These are phyloP conservation scores for Phialocephala subalpina DNA, from an alignment of 2,329 filamentous ascomycete species.

Conservation along the genomic window DNA sequence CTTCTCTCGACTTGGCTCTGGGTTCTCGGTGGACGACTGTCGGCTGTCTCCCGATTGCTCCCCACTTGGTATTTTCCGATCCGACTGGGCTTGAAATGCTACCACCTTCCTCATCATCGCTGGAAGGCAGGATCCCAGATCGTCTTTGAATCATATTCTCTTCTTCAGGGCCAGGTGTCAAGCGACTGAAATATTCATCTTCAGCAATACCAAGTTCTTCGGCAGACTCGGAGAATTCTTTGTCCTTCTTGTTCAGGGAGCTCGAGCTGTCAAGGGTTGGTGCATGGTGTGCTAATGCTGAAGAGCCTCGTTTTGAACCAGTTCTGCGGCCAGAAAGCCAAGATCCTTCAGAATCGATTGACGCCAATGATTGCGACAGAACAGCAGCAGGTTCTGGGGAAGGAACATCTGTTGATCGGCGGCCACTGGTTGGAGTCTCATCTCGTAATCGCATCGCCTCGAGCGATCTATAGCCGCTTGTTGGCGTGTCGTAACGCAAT, in stretches of 20 bases:
- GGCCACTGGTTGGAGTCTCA: slow-evolving; percentile 55
- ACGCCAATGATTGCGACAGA: slow-evolving; percentile 86
- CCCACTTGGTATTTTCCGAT: slow-evolving; percentile 43
- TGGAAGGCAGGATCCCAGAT: slow-evolving; percentile 57
- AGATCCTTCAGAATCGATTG: slow-evolving; percentile 93
- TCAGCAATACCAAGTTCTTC: slow-evolving; percentile 73
- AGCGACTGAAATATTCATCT: slow-evolving; percentile 76
- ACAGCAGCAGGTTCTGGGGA: slow-evolving; percentile 60
- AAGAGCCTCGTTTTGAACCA: slow-evolving; percentile 56
- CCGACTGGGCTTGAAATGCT: slow-evolving; percentile 40
- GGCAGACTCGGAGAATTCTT: slow-evolving; percentile 65
- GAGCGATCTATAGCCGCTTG: slow-evolving; percentile 52
- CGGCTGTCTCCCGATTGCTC: slow-evolving; percentile 54
- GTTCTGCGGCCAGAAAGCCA: slow-evolving; percentile 84
- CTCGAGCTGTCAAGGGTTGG: slow-evolving; percentile 50
- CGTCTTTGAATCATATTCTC: slow-evolving; percentile 46
- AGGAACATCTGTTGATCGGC: slow-evolving; percentile 48
- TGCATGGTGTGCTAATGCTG: slow-evolving; percentile 50
- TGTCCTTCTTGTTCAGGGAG: slow-evolving; percentile 51
- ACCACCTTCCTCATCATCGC: slow-evolving; percentile 65
- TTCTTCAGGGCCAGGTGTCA: slow-evolving; percentile 50
- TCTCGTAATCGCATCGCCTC: slow-evolving; percentile 48
- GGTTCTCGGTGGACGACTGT: slow-evolving; percentile 70
- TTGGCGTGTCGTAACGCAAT: slow-evolving; percentile 57
- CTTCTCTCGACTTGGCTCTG: slow-evolving; percentile 66